Evolutionary conservation across 495 filamentous ascomycete genomes (phyloP), one percentile per base, ranked within the genome.

Genomic region (Filosporella fistucella): DNA sequence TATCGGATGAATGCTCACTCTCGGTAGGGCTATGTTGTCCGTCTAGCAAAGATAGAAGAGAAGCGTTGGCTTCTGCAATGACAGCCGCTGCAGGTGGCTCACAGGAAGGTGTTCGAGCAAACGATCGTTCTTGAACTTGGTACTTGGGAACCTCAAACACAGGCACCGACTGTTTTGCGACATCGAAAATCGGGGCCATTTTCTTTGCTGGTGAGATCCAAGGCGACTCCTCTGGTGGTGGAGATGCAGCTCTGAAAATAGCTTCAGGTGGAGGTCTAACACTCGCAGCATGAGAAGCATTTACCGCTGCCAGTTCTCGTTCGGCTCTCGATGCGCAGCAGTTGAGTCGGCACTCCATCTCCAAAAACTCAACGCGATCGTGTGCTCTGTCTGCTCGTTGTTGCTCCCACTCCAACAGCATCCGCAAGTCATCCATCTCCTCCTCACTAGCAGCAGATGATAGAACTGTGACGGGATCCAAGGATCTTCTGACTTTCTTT

Each of bases 321-420:
- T 35, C 16, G 21, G 13, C 34, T 45, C 47, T 49, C 59, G 82
- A 88, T 1, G 80, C 65, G 66, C 87, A 93, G 61, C 77, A 77
- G 46, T 77, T 75, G 47, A 91, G 80, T 37, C 81, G 75, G 63
- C 89, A 94, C 61, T 95, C 88, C 50, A 85, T 75, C 54, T 86
- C 79, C 70, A 95, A 68, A 60, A 89, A 95, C n/a, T 90, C 76
- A 21, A 91, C 68, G 55, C 82, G 78, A 12, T 86, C 84, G 47
- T 89, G 75, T 0, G 86, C 84, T 13, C 82, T 72, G 25, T 76
- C 67, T 36, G 87, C 77, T 34, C 80, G 68, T 43, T 76, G 77
- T 58, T 72, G 80, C 67, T 93, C 86, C 59, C 68, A 74, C 32
- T 77, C 62, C 34, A 89, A 75, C 11, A 81, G 72, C n/a, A 77